Evolutionary conservation across 495 filamentous ascomycete species (phyloP), one percentile per base, ranked within the genome.

Genomic region (Aspergillus funiculosus): DNA sequence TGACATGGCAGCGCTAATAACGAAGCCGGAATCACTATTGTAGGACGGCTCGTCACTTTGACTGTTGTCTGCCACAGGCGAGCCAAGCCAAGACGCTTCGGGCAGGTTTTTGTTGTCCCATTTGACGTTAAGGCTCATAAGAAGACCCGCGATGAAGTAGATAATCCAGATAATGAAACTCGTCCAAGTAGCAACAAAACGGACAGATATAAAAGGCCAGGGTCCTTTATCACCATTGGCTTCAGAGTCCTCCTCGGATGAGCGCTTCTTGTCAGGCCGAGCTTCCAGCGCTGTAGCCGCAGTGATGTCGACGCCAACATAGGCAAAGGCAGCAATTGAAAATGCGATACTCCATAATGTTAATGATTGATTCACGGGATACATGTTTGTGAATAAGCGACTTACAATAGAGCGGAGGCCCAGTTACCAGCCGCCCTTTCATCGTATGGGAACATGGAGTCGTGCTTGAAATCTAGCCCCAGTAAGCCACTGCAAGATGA

Each of bases 201-300:
- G 59, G 6, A 73, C 48, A 0, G 55, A 50, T 2, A 53, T 56
- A 4, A 45, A 44, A 3, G 53, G 48, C 30, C 54, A 32, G 1
- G 41, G 30, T 28, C 36, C 31, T 6, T 55, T 56, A 1, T 20
- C 22, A 19, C 9, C 1, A 32, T 39, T 20, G 11, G 13, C 26
- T 14, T 21, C 11, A 4, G 6, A 1, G 10, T 27, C 29, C 10
- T 32, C 20, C 11, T 9, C 20, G 1, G 34, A 27, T 45, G 24
- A 8, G 18, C 20, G 19, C 24, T 42, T 31, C 39, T 15, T 54
- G 49, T 46, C 50, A 11, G 26, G 43, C 30, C 49, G 43, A n/a
- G 69, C 71, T 61, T 77, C 74, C 18, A 75, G 64, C 2, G 72
- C 72, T 10, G 69, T 68, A 1, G 71, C 63, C 0, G 69, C 61